Conservation (phyloP, 768 basidiomycete species). For the Tulasnella sp. region DNA sequence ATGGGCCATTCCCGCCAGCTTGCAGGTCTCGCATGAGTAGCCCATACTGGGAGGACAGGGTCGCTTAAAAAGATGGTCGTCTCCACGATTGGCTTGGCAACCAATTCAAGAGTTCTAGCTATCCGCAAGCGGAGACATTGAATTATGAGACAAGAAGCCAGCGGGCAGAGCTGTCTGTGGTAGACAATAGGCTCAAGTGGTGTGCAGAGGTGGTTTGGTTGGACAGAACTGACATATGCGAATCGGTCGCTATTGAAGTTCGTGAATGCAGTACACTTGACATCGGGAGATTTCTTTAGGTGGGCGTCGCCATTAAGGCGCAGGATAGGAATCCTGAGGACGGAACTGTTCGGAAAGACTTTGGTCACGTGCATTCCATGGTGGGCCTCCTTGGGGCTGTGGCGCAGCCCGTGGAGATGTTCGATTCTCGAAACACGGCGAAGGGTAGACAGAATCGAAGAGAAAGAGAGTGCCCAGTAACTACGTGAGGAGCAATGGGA, state of each 20-base stretch:
- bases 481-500: background rate
- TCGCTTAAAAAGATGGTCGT: background rate
- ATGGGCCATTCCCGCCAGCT: background rate
- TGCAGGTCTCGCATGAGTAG: background rate
- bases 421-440: too few species aligned
- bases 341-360: background rate
- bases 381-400: background rate
- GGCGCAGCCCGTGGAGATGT: too few species aligned
- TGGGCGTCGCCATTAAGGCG: background rate
- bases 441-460: too few species aligned
- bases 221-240: background rate
- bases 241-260: background rate
- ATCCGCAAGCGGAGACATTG: background rate
- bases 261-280: background rate
- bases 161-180: background rate
- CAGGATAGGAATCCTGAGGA: background rate
- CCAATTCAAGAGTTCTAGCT: background rate
- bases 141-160: background rate
- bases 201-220: background rate
- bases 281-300: background rate
- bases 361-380: background rate
- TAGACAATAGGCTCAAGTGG: background rate
- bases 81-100: background rate
- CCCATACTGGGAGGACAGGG: background rate
- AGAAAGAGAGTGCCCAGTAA: background rate